phyloP scores from a whole-genome alignment of 768 basidiomycete species.

The Nidula microcarpa region DNA sequence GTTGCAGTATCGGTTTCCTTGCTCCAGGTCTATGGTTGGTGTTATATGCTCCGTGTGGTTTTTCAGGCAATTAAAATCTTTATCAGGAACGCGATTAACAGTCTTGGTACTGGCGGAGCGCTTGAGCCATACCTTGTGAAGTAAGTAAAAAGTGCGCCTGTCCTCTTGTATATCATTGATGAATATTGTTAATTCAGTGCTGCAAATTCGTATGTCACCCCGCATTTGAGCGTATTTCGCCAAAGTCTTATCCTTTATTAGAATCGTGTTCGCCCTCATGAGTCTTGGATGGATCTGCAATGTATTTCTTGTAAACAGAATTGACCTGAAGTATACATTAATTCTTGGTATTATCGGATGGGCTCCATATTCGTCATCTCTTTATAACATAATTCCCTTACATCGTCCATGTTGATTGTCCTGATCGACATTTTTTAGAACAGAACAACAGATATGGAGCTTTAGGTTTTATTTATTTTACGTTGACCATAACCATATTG shows the following conservation, averaged over 20 bases:
- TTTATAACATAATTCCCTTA: constrained; percentile 4
- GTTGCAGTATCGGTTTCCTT: background rate
- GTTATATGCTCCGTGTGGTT: background rate
- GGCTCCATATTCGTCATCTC: constrained; percentile 9
- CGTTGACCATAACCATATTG: background rate
- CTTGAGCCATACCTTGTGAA: constrained; percentile 12
- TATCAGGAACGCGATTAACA: constrained; percentile 11
- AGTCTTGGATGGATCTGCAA: constrained; percentile 13
- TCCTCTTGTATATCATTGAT: background rate
- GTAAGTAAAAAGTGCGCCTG: constrained; percentile 1
- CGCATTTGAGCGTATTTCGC: background rate
- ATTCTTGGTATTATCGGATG: constrained; percentile 10
- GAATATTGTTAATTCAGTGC: background rate
- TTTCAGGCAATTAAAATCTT: background rate
- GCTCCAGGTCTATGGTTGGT: background rate
- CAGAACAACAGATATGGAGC: constrained; percentile 16
- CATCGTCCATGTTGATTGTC: too few relatives aligned
- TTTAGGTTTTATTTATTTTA: background rate
- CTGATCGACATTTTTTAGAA: constrained; percentile 1
- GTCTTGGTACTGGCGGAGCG: constrained; percentile 12
- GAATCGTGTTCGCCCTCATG: constrained; percentile 11
- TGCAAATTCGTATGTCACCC: constrained; percentile 7
- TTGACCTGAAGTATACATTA: constrained; percentile 11
- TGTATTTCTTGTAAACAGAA: constrained; percentile 10
- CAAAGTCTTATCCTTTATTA: background rate